A percentile compares a stretch with the other conserved stretches of the same genome.
These are phyloP conservation scores for Herpotrichia juniperi DNA, from an alignment of 2,329 filamentous ascomycete genomes.

Conservation along the genomic window DNA sequence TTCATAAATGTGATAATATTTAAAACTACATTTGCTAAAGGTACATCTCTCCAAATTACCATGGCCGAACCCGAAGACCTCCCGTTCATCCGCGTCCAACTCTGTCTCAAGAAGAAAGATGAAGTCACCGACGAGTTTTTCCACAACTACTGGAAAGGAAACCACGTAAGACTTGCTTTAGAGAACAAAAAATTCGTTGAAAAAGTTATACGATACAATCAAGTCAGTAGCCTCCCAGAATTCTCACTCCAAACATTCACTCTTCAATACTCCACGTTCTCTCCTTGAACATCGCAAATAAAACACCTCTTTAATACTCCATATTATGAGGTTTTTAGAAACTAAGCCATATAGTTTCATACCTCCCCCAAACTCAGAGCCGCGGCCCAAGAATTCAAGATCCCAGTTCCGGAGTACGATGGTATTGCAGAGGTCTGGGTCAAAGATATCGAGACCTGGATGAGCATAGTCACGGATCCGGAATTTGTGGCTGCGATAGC, in stretches of 20 bases:
- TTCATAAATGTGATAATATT: too few species aligned
- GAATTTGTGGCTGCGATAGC: conserved; percentile 20
- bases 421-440: conserved; percentile 28
- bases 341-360: conserved; percentile 15
- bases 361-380: conserved; percentile 17
- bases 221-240: conserved; percentile 8
- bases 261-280: background rate
- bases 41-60: too few species aligned
- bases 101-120: conserved; percentile 34
- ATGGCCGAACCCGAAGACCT: conserved; percentile 18
- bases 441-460: conserved; percentile 24
- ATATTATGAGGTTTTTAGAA: background rate
- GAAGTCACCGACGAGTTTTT: conserved; percentile 37
- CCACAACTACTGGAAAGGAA: conserved; percentile 34
- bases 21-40: too few species aligned
- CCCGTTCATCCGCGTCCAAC: conserved; percentile 23
- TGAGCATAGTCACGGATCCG: conserved; percentile 17
- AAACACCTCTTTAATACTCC: too few species aligned
- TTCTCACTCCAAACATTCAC: background rate
- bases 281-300: too few species aligned
- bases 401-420: conserved; percentile 24
- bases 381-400: conserved; percentile 16
- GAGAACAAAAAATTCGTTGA: conserved; percentile 26
- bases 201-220: conserved; percentile 23
- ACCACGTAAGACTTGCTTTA: conserved; percentile 28